Conservation (phyloP, 768 basidiomycete species). For the Xanthoconium purpureum region DNA sequence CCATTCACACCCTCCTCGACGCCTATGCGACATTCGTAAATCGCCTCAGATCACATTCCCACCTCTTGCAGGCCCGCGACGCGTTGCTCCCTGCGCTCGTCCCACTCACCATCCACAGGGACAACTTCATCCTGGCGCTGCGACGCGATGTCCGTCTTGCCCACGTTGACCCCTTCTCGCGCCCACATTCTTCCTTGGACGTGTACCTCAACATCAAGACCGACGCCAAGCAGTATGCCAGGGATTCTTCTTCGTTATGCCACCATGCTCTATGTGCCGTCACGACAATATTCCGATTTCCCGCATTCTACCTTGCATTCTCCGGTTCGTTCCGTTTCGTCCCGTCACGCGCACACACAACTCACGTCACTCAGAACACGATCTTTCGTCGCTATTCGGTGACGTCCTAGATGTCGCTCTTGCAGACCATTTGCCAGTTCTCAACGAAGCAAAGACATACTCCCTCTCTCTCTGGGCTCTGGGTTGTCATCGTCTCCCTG, state of each 20-base stretch:
- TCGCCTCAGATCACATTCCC: conserved; percentile 35
- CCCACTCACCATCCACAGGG: conserved; percentile 34
- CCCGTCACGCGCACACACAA: not conserved
- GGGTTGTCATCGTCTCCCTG: conserved; percentile 47
- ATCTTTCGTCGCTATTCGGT: conserved; percentile 43
- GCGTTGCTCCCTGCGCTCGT: conserved; percentile 20
- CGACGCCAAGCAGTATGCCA: conserved; percentile 39
- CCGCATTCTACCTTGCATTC: conserved; percentile 44
- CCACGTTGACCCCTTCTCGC: conserved; percentile 34
- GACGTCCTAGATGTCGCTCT: conserved; percentile 44
- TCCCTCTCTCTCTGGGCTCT: conserved; percentile 51
- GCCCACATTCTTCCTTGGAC: not conserved
- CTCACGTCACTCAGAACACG: conserved; percentile 34
- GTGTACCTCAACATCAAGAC: conserved; percentile 19
- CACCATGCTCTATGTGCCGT: conserved; percentile 52
- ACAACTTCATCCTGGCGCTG: conserved; percentile 40
- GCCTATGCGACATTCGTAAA: conserved; percentile 54
- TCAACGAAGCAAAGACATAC: conserved; percentile 43
- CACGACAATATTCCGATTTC: conserved; percentile 50
- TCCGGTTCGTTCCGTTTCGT: conserved; percentile 39
- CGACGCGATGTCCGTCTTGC: conserved; percentile 51
- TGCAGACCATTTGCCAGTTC: conserved; percentile 33
- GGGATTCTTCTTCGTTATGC: conserved; percentile 45
- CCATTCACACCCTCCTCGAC: conserved; percentile 55
- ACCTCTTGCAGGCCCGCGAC: conserved; percentile 2